These are phyloP conservation scores for Annulohypoxylon nitens DNA, from an alignment of 495 filamentous ascomycete genomes.

Conservation along the genomic window DNA sequence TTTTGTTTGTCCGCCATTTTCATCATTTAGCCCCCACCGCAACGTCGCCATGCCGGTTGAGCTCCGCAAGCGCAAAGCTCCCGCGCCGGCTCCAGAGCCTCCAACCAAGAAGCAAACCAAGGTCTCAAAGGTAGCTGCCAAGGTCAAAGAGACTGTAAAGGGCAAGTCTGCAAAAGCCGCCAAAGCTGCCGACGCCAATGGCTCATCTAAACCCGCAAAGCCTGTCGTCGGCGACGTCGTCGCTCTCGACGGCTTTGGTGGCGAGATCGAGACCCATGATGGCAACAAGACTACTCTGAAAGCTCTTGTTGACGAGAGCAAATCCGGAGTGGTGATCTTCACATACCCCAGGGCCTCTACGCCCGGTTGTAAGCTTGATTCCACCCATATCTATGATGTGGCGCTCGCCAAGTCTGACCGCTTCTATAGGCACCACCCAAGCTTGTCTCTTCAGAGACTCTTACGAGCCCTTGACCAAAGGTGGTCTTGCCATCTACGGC, in stretches of 20 bases:
- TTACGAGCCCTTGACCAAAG: slow-evolving; percentile 79
- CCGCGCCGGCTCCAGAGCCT: slow-evolving; percentile 66
- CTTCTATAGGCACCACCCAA: slow-evolving; percentile 82
- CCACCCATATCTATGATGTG: slow-evolving; percentile 14
- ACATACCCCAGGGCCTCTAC: slow-evolving; percentile 97
- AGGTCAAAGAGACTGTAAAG: slow-evolving; percentile 61
- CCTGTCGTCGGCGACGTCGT: slow-evolving; percentile 66
- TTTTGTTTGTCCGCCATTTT: slow-evolving; percentile 11
- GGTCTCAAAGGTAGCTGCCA: slow-evolving; percentile 57
- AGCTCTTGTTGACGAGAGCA: slow-evolving; percentile 82
- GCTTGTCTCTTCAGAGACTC: slow-evolving; percentile 92
- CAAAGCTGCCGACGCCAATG: slow-evolving; percentile 53
- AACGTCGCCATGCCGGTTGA: slow-evolving; percentile 66
- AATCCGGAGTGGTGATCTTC: slow-evolving; percentile 89
- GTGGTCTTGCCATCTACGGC: slow-evolving; percentile 87
- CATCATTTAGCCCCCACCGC: slow-evolving; percentile 32
- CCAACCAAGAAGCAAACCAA: slow-evolving; percentile 66
- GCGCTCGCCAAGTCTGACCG: slow-evolving; percentile 45
- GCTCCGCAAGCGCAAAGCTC: slow-evolving; percentile 81
- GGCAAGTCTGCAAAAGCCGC: slow-evolving; percentile 54
- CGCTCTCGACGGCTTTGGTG: slow-evolving; percentile 78
- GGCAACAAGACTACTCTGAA: slow-evolving; percentile 81
- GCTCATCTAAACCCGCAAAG: slow-evolving; percentile 50
- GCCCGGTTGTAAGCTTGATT: slow-evolving; percentile 83
- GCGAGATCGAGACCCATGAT: slow-evolving; percentile 86